Evolutionary conservation across 177 flowering plant species (phyloP).

Genomic region (Telopea speciosissima): DNA sequence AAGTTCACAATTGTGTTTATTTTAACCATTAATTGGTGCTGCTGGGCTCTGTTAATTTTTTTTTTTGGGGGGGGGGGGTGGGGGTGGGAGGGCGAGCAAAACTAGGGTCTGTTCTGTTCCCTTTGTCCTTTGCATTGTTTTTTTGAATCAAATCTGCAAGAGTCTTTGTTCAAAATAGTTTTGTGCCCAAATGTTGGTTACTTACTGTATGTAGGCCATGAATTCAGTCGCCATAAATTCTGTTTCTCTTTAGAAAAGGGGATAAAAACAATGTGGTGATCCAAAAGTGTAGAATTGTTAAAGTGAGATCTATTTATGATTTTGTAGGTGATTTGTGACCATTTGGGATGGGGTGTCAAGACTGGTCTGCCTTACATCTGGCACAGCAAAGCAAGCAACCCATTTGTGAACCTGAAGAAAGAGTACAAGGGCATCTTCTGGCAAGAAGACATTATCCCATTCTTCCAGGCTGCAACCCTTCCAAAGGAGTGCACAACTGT

Average conservation of each 20-base stretch:
- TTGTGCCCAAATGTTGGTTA: not conserved
- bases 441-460: conserved; percentile 74
- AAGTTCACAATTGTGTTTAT: not conserved
- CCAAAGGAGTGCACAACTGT: conserved; percentile 62
- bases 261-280: too few relatives aligned
- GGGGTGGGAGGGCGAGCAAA: too few relatives aligned
- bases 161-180: not conserved
- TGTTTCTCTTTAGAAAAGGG: not conserved
- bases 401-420: conserved; percentile 67
- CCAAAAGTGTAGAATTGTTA: not conserved
- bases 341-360: conserved; percentile 64
- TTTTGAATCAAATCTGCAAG: too few relatives aligned
- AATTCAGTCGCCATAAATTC: not conserved
- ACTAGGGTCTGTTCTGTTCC: not conserved
- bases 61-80: too few relatives aligned
- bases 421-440: conserved; percentile 76
- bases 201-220: too few relatives aligned
- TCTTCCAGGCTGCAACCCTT: conserved; percentile 49
- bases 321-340: conserved; percentile 62
- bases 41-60: too few relatives aligned
- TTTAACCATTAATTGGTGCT: not conserved
- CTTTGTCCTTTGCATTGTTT: not conserved
- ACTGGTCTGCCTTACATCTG: conserved; percentile 74
- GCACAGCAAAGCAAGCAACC: conserved; percentile 84
- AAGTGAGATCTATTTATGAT: not conserved